A percentile compares a stretch with the other conserved stretches of the same genome.
phyloP scores from a whole-genome alignment of 2,329 filamentous ascomycete genomes.

The Beauveria caledonica region DNA sequence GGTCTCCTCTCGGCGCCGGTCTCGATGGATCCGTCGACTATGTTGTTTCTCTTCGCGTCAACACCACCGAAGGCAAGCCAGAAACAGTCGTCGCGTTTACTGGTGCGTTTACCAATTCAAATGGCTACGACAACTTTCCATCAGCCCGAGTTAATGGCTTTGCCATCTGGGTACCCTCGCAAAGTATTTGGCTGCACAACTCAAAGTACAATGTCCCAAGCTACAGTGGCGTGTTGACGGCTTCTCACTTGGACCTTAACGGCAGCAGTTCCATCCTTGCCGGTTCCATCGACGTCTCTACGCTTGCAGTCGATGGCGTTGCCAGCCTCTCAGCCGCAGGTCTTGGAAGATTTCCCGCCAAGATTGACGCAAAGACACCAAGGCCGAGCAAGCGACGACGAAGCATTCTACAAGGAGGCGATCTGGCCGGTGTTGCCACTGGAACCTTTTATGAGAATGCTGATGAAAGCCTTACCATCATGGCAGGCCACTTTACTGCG shows the following conservation, averaged over 20 bases:
- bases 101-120: slow-evolving; percentile 68
- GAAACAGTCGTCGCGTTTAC: slow-evolving; percentile 73
- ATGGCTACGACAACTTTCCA: slow-evolving; percentile 55
- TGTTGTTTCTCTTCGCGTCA: slow-evolving; percentile 71
- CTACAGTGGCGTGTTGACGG: slow-evolving; percentile 64
- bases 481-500: slow-evolving; percentile 80
- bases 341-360: slow-evolving; percentile 50
- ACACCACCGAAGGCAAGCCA: slow-evolving; percentile 58
- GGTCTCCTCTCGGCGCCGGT: slow-evolving; percentile 75
- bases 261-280: slow-evolving; percentile 63
- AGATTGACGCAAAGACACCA: slow-evolving; percentile 34
- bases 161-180: slow-evolving; percentile 84
- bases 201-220: slow-evolving; percentile 55
- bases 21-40: slow-evolving; percentile 70
- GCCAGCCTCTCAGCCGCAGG: slow-evolving; percentile 52
- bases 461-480: slow-evolving; percentile 70
- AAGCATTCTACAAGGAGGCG: slow-evolving; percentile 29
- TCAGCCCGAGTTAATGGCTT: slow-evolving; percentile 63
- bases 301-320: slow-evolving; percentile 64
- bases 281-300: slow-evolving; percentile 71
- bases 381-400: slow-evolving; percentile 37
- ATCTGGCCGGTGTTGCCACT: slow-evolving; percentile 61
- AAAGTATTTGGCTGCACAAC: slow-evolving; percentile 80
- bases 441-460: slow-evolving; percentile 69
- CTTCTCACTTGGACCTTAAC: slow-evolving; percentile 57